Base-by-base conservation (phyloP, 2,329 filamentous ascomycete genomes). In the Monosporascus sp. region DNA sequence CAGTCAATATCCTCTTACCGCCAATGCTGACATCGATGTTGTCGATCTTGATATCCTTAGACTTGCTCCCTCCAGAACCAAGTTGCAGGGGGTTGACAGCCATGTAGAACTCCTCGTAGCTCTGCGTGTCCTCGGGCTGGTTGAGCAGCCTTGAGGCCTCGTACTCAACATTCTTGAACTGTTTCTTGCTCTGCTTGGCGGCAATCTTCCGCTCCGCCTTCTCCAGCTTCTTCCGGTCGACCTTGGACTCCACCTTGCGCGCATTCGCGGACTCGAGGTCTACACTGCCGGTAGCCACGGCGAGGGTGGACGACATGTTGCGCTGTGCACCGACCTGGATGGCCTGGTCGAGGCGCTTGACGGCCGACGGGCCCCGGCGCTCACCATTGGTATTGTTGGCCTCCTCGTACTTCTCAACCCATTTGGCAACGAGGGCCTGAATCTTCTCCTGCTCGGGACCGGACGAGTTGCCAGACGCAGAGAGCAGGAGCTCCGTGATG, bases 31-130 rank as follows among this genome's bases (percentile, higher is more conserved):
- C 89, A 71, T 99, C 94, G 67, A 96, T 90, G 63, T 89, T 91
- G 72, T 99, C 94, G 61, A 99, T 78, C 76, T 97, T 99, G 79
- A 99, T 92, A 69, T 99, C 94, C 79, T 99, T 99, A 72, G 92
- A 96, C 85, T 97, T 99, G 61, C 88, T 75, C 35, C 85, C 81
- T 52, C 82, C 71, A 60, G 79, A 75, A 51, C 91, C 93, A 55
- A 97, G 66, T 69, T 97, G 93, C 58, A 99, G 81, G 56, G 94
- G 94, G 72, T 99, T 99, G 77, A 99, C 94, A 51, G 90, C 88
- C 94, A 99, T 97, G 82, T 96, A 99, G 75, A 99, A 97, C 70
- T 99, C 94, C 73, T 99, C 94, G 70, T 99, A 99, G 41, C 90
- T 95, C 78, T 96, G 87, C 14, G 92, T 78, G 64, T 87, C 83